Conservation (phyloP, 2,329 filamentous ascomycete species). For the Ophiostoma australiae region DNA sequence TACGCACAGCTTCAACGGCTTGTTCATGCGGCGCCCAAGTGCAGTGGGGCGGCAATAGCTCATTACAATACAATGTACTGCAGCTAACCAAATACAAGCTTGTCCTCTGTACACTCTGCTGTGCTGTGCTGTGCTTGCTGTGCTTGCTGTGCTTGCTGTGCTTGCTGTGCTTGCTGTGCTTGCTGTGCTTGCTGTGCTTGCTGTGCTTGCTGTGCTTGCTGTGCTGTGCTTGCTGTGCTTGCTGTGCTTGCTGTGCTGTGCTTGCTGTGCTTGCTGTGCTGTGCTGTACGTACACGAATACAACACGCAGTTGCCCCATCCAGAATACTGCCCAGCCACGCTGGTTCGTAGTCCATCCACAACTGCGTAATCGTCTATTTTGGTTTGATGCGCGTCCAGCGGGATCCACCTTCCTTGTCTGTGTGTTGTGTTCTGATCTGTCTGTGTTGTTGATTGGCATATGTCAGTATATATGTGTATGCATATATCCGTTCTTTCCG, state of each 20-base stretch:
- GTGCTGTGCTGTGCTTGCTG: neutral
- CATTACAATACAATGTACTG: too few species aligned
- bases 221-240: too few species aligned
- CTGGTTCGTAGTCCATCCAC: neutral
- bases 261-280: neutral
- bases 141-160: too few species aligned
- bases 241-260: too few species aligned
- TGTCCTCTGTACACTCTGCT: too few species aligned
- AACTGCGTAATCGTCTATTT: slow-evolving; percentile 6
- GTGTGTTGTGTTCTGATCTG: neutral
- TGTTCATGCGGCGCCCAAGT: slow-evolving; percentile 14
- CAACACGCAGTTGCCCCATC: neutral
- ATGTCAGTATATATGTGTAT: too few species aligned
- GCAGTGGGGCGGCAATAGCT: neutral
- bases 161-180: too few species aligned
- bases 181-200: too few species aligned
- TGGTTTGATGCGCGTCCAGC: neutral
- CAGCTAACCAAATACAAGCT: neutral
- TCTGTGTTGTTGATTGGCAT: neutral
- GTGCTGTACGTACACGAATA: neutral
- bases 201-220: too few species aligned
- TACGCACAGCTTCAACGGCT: too few species aligned
- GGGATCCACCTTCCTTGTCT: neutral
- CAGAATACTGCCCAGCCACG: neutral
- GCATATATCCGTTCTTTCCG: too few species aligned